These are phyloP conservation scores for Aspergillus campestris DNA, from an alignment of 495 filamentous ascomycete species.

Conservation along the genomic window DNA sequence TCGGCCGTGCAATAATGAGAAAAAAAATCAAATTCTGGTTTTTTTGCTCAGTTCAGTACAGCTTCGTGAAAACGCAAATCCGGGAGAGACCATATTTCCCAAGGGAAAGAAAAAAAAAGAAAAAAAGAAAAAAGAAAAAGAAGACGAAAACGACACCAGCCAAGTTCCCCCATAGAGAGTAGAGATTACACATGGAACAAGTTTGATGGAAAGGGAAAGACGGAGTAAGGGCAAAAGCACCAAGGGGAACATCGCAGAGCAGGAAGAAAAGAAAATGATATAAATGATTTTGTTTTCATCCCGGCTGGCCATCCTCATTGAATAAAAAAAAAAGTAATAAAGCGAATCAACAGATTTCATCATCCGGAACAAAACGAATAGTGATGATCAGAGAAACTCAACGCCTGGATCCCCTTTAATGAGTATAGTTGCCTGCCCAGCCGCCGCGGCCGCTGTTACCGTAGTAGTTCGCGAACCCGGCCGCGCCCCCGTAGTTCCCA, in stretches of 20 bases:
- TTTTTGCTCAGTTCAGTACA: conserved; percentile 17
- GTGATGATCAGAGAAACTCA: conserved; percentile 12
- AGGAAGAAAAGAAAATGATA: conserved; percentile 18
- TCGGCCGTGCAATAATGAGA: conserved; percentile 5
- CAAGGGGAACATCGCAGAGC: conserved; percentile 15
- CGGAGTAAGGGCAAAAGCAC: conserved; percentile 3
- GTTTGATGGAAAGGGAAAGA: conserved; percentile 5
- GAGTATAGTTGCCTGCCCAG: conserved; percentile 65
- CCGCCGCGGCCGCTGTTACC: conserved; percentile 47
- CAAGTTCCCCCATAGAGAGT: conserved; percentile 38
- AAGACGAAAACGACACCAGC: conserved; percentile 27
- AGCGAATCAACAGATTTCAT: conserved; percentile 14
- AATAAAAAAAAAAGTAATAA: conserved; percentile 17
- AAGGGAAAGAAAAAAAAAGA: conserved; percentile 2
- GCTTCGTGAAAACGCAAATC: conserved; percentile 12
- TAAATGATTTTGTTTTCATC: conserved; percentile 19
- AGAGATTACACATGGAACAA: conserved; percentile 38
- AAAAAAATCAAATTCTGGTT: conserved; percentile 10
- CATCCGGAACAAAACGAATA: conserved; percentile 17
- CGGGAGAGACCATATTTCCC: conserved; percentile 5
- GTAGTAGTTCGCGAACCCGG: conserved; percentile 48
- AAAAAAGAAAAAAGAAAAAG: conserved; percentile 5
- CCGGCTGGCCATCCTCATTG: conserved; percentile 12
- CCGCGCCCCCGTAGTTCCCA: conserved; percentile 39
- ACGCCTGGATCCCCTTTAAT: conserved; percentile 30